Base-by-base conservation (phyloP, 805 yeast genomes). In the Komagataella populi region DNA sequence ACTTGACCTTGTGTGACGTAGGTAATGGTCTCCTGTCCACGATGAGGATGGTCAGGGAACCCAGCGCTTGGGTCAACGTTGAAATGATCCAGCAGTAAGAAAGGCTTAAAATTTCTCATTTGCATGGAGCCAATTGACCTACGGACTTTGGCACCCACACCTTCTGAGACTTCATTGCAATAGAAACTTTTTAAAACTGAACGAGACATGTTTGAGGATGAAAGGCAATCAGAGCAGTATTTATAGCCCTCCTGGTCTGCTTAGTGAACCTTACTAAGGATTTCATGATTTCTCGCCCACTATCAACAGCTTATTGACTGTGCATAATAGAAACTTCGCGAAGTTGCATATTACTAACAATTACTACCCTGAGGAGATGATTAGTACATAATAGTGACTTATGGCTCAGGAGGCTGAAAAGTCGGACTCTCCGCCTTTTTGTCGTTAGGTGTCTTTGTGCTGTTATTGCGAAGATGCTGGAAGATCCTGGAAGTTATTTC, bases 61-160 rank as follows among this genome's bases (percentile, higher is more conserved):
- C 95, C 95, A 8, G 80, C 80, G 14, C 81, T 79, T 6, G 81
- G 77, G 6, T 72, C 61, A 47, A 80, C 80, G 48, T 70, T 72
- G 64, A 88, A 87, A 61, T 88, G 95, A 60, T 87, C 96, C 39
- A 87, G 70, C 82, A 87, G 74, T 52, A 87, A 68, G 61, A 87
- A 87, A 3, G 96, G 96, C 14, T 87, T 73, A 65, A 87, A 87
- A 63, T 83, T 83, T 59, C 90, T 73, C 73, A 81, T 74, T 22
- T 72, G 69, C 65, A 70, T 69, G 6, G 81, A 74, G 47, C 96
- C 96, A 53, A 87, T 80, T 4, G 93, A 80, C 59, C 96, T 73
- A 63, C 95, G 76, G 22, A 87, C 96, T 30, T 74, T 68, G 24
- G 95, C 95, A n/a, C 96, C 96, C 30, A 75, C 89, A 56, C 96